Evolutionary conservation across 2,329 filamentous ascomycete species (phyloP), one percentile per base, ranked within the genome.

Genomic region (Chaetomium strumarium): DNA sequence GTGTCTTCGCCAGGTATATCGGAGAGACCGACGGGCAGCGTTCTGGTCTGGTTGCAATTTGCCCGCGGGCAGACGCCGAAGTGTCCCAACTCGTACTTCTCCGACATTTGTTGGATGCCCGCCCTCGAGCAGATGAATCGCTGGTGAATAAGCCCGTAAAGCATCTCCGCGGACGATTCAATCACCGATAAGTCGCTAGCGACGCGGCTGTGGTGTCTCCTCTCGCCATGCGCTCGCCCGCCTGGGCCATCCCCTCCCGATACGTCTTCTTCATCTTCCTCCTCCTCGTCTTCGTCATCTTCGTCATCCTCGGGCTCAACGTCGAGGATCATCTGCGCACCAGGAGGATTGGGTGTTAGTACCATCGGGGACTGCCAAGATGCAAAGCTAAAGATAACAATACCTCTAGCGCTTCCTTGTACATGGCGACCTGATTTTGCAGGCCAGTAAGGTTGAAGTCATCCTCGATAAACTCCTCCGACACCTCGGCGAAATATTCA

Each of bases 391-490:
- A 24, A 14, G 30, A 19, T 19, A 16, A 29, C 19, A 19, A 16
- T 72, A 85, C 82, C 77, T 99, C 93, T 58, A 99, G 75, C 12
- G 93, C 93, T 73, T 99, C 93, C 72, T 97, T 99, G 72, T 99
- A 99, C 88, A 96, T 96, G 59, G 90, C 86, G 48, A 99, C 93
- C 73, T 97, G 92, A 55, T 85, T 88, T 71, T 96, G 90, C 64
- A 99, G 77, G 46, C 93, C 93, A 1, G 93, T 99, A 60, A 99
- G 78, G 72, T 99, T 99, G 78, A 99, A 99, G 71, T 99, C 93
- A 83, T 99, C 93, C 71, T 99, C 93, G 67, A 99, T 97, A 65
- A 99, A 99, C 66, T 99, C 93, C 73, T 99, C 93, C 42, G 90
- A 93, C 46, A 99, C 92, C 75, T 99, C 93, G 58, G 93, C 93